These are phyloP conservation scores for Boletus sensibilis DNA, from an alignment of 768 basidiomycete genomes.

Conservation along the genomic window DNA sequence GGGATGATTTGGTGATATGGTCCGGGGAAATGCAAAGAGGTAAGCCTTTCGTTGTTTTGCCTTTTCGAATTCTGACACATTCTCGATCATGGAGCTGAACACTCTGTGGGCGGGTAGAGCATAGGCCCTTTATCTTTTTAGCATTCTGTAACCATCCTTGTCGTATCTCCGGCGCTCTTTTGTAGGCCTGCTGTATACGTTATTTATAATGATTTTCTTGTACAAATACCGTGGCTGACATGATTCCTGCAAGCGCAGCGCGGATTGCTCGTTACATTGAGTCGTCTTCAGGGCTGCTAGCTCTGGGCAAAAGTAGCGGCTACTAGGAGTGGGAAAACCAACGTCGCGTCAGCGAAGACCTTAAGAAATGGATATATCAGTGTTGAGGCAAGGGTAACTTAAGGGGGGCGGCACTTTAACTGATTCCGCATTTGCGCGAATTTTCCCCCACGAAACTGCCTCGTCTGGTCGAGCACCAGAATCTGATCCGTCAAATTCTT, in stretches of 20 bases:
- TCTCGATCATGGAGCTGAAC: conserved; percentile 23
- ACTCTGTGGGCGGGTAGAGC: conserved; percentile 17
- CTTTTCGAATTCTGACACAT: conserved; percentile 13
- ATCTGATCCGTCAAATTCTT: conserved; percentile 99
- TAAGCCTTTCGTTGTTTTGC: conserved; percentile 13
- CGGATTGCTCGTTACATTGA: not conserved
- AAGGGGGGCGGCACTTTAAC: conserved; percentile 58
- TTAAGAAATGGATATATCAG: conserved; percentile 19
- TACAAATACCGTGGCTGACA: not conserved
- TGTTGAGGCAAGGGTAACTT: not conserved
- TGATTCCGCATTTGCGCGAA: conserved; percentile 77
- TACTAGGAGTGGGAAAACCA: conserved; percentile 93
- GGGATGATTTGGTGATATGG: conserved; percentile 87
- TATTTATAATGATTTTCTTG: conserved; percentile 11
- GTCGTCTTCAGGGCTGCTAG: conserved; percentile 1
- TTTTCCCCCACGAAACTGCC: conserved; percentile 98
- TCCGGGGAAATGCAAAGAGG: conserved; percentile 65
- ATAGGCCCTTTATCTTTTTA: not conserved
- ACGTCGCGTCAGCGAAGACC: conserved; percentile 94
- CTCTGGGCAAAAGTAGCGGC: conserved; percentile 87
- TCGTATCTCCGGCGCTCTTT: not conserved
- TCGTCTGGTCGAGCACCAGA: conserved; percentile 97
- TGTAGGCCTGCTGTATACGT: conserved; percentile 7
- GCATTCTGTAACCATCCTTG: conserved; percentile 1
- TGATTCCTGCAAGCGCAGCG: not conserved